A percentile compares a stretch with the other conserved stretches of the same genome.
Conservation (phyloP, 2,329 filamentous ascomycete species). For the Pezizomycotina sp. region DNA sequence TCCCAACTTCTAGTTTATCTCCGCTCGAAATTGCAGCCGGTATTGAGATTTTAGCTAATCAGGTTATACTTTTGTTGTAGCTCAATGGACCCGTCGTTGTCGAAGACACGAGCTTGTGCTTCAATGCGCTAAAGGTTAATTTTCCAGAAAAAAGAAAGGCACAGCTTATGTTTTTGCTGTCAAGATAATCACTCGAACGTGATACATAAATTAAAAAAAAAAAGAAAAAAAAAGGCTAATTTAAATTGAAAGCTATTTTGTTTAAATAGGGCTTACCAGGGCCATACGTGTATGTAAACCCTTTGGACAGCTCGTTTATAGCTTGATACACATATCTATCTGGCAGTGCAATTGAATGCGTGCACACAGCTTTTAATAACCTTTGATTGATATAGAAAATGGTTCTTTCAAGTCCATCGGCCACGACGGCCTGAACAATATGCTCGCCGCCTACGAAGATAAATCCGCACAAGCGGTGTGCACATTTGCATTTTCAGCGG, state of each 20-base stretch:
- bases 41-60: constrained; percentile 1
- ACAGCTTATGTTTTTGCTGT: neutral
- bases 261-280: constrained; percentile 74
- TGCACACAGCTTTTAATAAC: neutral
- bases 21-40: constrained; percentile 1
- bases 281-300: constrained; percentile 65
- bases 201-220: too few relatives aligned
- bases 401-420: constrained; percentile 76
- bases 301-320: neutral
- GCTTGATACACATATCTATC: neutral
- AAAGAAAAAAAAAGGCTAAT: too few relatives aligned
- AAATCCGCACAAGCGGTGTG: constrained; percentile 87
- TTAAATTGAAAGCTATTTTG: too few relatives aligned
- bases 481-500: constrained; percentile 82
- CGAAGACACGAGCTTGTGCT: constrained; percentile 90
- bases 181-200: too few relatives aligned
- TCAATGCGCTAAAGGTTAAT: constrained; percentile 53
- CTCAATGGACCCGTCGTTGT: constrained; percentile 76
- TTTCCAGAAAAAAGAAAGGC: neutral
- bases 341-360: neutral
- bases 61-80: constrained; percentile 32
- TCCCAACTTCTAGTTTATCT: constrained; percentile 2
- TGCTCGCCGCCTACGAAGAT: constrained; percentile 74
- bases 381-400: constrained; percentile 48
- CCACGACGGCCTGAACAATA: constrained; percentile 70